Base-by-base conservation (phyloP, 148 eudicot species). In the Fagopyrum esculentum region DNA sequence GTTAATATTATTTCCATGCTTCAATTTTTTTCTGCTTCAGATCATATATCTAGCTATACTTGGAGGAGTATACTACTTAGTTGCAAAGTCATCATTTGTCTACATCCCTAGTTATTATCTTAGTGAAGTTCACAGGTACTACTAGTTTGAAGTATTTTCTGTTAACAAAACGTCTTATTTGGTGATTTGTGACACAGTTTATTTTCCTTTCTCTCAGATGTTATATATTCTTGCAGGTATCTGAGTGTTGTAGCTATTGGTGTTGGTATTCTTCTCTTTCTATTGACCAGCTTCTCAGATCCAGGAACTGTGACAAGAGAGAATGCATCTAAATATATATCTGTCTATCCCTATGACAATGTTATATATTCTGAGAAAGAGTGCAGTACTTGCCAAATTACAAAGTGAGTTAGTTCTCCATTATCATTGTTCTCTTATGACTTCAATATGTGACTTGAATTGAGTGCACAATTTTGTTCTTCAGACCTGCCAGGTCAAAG, bases 401-500 rank as follows among this genome's bases (percentile, higher is more conserved):
- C 79, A 56, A 95, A 92, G 98, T 95, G 82, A 89, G 93, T 84
- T 57, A 29, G 71, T 5, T 43, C 35, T 12, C 43, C 8, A 19
- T 66, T 6, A 40, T 43, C 70, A 12, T 66, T 16, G 13, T 35
- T 66, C 71, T 43, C 47, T 13, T 15, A 35, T 66, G 46, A 35
- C 9, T 35, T 66, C 55, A 71, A 19, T 71, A 46, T 45, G 54
- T 4, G 54, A 71, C 55, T 22, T 71, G 16, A 71, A 71, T 19
- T 46, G 8, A 26, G 5, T 71, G 15, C 19, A 45, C 43, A 56
- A 40, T 81, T 19, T 63, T 51, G 54, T 61, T 86, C 72, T 16
- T 84, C 79, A 95, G 98, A 76, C 98, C 98, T 75, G 98, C 98
- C 64, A 87, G 98, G 81, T 95, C 98, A 75, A 95, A 95, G 90